These are phyloP conservation scores for Xylariaceae sp. DNA, from an alignment of 2,329 filamentous ascomycete genomes.

Conservation along the genomic window DNA sequence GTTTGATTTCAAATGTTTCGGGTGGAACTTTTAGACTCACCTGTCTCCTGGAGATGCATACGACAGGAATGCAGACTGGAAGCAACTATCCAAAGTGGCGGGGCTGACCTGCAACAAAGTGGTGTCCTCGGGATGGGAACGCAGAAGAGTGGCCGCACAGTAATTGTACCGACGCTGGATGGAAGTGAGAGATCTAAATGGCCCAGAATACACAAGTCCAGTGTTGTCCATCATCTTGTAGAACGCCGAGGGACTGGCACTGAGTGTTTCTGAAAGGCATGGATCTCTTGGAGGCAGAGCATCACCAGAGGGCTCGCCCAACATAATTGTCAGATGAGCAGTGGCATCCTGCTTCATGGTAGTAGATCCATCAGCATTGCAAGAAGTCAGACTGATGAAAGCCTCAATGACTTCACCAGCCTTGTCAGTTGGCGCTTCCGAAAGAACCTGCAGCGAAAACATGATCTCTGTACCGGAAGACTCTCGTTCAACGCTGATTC, in stretches of 20 bases:
- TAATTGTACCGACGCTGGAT: slow-evolving; percentile 33
- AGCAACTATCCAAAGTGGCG: slow-evolving; percentile 36
- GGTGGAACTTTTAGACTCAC: slow-evolving; percentile 3
- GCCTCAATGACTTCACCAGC: slow-evolving; percentile 22
- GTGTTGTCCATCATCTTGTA: slow-evolving; percentile 37
- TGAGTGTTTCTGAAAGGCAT: slow-evolving; percentile 27
- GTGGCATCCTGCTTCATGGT: slow-evolving; percentile 34
- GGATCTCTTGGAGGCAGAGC: slow-evolving; percentile 23
- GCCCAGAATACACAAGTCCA: slow-evolving; percentile 35
- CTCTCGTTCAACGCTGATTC: slow-evolving; percentile 24
- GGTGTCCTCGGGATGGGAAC: slow-evolving; percentile 31
- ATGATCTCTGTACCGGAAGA: slow-evolving; percentile 32
- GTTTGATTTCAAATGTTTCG: too few species aligned
- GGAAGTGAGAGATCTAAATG: slow-evolving; percentile 31
- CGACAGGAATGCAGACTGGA: slow-evolving; percentile 38
- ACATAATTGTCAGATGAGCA: slow-evolving; percentile 27
- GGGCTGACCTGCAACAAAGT: slow-evolving; percentile 34
- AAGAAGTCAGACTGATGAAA: slow-evolving; percentile 31
- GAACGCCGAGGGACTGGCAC: slow-evolving; percentile 29
- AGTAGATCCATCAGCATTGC: slow-evolving; percentile 25
- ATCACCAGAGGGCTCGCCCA: slow-evolving; percentile 22
- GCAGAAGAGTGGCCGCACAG: slow-evolving; percentile 27
- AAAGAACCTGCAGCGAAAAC: slow-evolving; percentile 27
- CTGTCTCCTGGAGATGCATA: slow-evolving; percentile 36
- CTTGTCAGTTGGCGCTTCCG: not conserved